Base-by-base conservation (phyloP, 495 filamentous ascomycete genomes). In the Platismatia glauca region DNA sequence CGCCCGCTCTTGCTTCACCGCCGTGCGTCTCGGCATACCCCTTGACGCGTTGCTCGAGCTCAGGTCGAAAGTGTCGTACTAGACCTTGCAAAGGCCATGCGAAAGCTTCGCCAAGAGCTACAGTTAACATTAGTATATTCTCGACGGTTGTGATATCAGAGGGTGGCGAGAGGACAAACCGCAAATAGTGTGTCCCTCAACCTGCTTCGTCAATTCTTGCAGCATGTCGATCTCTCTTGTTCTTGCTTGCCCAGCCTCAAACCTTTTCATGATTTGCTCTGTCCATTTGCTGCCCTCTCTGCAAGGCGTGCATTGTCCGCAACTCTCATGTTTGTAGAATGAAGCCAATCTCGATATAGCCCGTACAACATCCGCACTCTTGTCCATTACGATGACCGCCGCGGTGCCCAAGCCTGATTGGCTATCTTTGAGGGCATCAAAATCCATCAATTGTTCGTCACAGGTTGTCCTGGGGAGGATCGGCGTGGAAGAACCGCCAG, bases 291-390 rank as follows among this genome's bases (percentile, higher is more conserved):
- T 90, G 66, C 94, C 94, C 76, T 98, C 94, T 72, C 94, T 86
- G 80, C 94, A 98, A 34, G 94, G 94, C 24, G 94, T 98, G 82
- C 94, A 98, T 77, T 97, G 93, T 62, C 94, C 94, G 76, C 94
- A 98, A 68, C 86, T 90, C 80, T 98, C 94, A 78, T 98, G 94
- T 75, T 90, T 89, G 82, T 97, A 98, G 82, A 98, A 98, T 71
- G 89, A 89, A 65, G 89, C 88, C 71, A 98, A 84, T 65, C 94
- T 85, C 57, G 89, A 87, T 74, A 98, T 96, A 68, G 89, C 88
- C 61, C 93, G 88, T 60, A 98, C 89, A 55, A 98, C 89, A 75
- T 98, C 94, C 43, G 94, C 86, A 72, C 86, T 90, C 84, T 97
- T 92, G 78, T 98, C 95, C 88, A 98, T 95, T 70, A 98, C 94